Evolutionary conservation across 768 basidiomycete genomes (phyloP), one percentile per base, ranked within the genome.

Genomic region (Hypholoma sublateritium): DNA sequence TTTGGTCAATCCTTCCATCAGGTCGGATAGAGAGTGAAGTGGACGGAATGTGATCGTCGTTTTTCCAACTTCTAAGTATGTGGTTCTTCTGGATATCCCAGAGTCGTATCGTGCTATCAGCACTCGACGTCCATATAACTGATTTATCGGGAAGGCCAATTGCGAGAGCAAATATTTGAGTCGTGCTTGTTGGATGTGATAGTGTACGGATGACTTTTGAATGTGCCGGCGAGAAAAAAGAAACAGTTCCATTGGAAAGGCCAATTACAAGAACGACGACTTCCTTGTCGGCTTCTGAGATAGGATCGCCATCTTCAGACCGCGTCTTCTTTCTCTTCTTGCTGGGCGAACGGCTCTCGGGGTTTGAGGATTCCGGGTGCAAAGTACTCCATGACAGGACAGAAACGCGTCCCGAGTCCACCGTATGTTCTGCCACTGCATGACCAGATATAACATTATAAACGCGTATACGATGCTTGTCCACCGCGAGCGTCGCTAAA

Each of bases 401-500:
- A 37, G 83, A 79, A 41, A 87, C 81, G 44, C 83, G 79, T 55
- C 80, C 80, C 22, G 75, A 74, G 35, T 86, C 81, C 17, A 87
- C 65, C 16, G 77, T 75, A 69, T 85, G 72, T 67, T 89, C 86
- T 4, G 85, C 80, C 19, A 82, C 69, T 32, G 82, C 77, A 59
- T 80, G 77, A 36, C 77, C 79, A n/a, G 82, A 76, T 7, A 74
- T 61, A 8, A 83, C 80, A 66, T 86, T 79, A 68, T 85, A 87
- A 37, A 88, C 75, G 63, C 86, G 84, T 55, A 88, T 71, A 44
- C 86, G 80, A 66, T 89, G 86, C 69, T 87, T 89, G 77, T 89
- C 87, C 50, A 89, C 77, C 2, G 86, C 80, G 21, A 88, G 77
- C 9, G 85, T 85, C 25, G 87, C 69, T 51, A 84, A 78, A 1